Evolutionary conservation across 208 protist species (phyloP), one percentile per base, ranked within the genome.

Genomic region (Kentomonas sorsogonicus): DNA sequence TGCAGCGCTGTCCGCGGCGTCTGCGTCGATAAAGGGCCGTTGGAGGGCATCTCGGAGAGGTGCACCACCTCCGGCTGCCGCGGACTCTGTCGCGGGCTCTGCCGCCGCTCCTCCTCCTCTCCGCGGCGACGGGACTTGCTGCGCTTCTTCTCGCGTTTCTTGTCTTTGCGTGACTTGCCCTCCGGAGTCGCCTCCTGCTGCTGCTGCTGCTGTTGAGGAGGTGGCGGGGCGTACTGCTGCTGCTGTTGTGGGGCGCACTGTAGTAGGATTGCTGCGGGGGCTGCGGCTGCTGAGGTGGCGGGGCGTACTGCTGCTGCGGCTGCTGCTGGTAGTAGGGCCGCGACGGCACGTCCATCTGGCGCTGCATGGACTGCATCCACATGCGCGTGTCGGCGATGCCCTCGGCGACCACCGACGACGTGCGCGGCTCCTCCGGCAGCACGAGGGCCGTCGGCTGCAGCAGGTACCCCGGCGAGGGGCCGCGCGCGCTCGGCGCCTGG

Each of bases 341-440:
- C 46, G 15, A 9, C 46, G 63, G 47, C 40, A 1, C 30, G 40
- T 57, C 15, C 36, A 55, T 33, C 59, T 54, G 62, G 16, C 38
- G 51, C 26, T 77, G 74, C 69, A 89, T 82, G 18, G 63, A 48
- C 23, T 67, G 36, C 20, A 89, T 61, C 81, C 81, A 89, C 48
- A 72, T 45, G 16, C 59, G 44, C 27, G 77, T 79, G 11, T 74
- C 74, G 33, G 72, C 66, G 48, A 85, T 84, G n/a, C 25, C 25
- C n/a, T 48, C 43, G 10, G 6, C 13, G 16, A 48, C n/a, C 10
- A 48, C 43, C n/a, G 11, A 26, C 43, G 43, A 27, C 25, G 13
- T 48, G 16, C 43, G 43, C 25, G 11, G 7, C 25, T 6, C 25
- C 25, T 6, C 9, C 43, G n/a, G 43, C 43, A 33, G 18, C 5